Evolutionary conservation across 805 yeast genomes (phyloP).

Genomic region (Candida yuanshanica): DNA sequence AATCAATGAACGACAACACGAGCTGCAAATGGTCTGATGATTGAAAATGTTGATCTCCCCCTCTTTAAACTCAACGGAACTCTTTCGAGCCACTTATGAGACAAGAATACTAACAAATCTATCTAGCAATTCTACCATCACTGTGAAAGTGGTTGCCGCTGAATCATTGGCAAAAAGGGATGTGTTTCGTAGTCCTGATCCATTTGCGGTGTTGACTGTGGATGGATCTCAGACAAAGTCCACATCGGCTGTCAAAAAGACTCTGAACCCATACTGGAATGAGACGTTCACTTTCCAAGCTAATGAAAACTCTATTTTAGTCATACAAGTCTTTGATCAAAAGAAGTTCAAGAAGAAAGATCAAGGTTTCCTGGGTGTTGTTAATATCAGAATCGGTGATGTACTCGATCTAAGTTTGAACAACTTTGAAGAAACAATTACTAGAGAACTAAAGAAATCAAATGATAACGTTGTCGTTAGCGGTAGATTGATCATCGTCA

Average conservation of each 20-base stretch:
- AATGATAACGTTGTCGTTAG: constrained; percentile 90
- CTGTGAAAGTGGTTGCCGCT: constrained; percentile 84
- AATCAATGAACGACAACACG: too few relatives aligned
- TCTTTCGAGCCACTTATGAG: background rate
- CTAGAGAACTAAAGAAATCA: constrained; percentile 86
- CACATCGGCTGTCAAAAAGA: constrained; percentile 88
- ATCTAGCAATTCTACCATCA: constrained; percentile 18
- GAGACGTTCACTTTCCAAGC: constrained; percentile 78
- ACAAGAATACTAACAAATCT: constrained; percentile 8
- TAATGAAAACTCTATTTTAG: constrained; percentile 75
- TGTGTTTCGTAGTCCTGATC: constrained; percentile 93
- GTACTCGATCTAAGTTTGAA: constrained; percentile 59
- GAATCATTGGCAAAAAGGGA: constrained; percentile 94
- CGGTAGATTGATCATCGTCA: constrained; percentile 80
- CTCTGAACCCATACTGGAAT: constrained; percentile 97
- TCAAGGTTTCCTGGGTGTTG: constrained; percentile 96
- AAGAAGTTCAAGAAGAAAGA: constrained; percentile 97
- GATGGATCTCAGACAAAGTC: constrained; percentile 96
- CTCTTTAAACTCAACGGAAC: background rate
- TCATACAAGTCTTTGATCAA: constrained; percentile 93
- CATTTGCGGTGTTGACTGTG: constrained; percentile 95
- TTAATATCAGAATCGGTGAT: constrained; percentile 85
- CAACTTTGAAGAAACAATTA: constrained; percentile 71
- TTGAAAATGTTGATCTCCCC: too few relatives aligned
- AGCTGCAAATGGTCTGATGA: too few relatives aligned